Evolutionary conservation across 75 land plant species (phyloP).

Genomic region (Pseudotsuga menziesii): DNA sequence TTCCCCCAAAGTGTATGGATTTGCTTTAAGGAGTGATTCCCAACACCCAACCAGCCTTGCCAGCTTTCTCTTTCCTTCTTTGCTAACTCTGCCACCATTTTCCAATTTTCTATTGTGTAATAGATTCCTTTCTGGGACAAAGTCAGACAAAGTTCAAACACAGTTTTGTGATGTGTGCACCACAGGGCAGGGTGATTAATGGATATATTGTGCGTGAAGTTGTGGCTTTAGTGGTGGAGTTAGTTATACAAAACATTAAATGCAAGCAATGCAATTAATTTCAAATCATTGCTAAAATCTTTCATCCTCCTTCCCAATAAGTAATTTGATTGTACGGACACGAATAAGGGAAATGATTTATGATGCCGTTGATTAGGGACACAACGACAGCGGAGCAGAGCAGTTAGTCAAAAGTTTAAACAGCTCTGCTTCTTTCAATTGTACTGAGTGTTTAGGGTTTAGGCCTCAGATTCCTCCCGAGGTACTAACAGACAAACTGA

Average conservation of each 20-base stretch:
- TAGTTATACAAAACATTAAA: constrained; percentile 2
- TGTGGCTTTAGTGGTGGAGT: background rate
- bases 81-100: background rate
- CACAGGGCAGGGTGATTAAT: background rate
- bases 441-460: background rate
- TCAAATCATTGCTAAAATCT: constrained; percentile 1
- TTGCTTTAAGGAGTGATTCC: background rate
- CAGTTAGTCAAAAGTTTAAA: constrained; percentile 4
- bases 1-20: too few species aligned
- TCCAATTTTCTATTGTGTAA: constrained; percentile 4
- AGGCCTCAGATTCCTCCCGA: constrained; percentile 8
- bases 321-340: background rate
- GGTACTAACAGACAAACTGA: constrained; percentile 11
- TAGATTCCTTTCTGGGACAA: background rate
- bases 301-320: background rate
- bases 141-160: background rate
- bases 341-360: background rate
- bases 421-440: background rate
- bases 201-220: too few species aligned
- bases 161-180: background rate
- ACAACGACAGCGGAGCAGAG: background rate
- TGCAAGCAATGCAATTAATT: background rate
- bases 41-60: background rate
- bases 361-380: background rate
- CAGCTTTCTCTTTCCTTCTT: background rate